Base-by-base conservation (phyloP, 2,329 filamentous ascomycete species). In the Colletotrichum orchidophilum region DNA sequence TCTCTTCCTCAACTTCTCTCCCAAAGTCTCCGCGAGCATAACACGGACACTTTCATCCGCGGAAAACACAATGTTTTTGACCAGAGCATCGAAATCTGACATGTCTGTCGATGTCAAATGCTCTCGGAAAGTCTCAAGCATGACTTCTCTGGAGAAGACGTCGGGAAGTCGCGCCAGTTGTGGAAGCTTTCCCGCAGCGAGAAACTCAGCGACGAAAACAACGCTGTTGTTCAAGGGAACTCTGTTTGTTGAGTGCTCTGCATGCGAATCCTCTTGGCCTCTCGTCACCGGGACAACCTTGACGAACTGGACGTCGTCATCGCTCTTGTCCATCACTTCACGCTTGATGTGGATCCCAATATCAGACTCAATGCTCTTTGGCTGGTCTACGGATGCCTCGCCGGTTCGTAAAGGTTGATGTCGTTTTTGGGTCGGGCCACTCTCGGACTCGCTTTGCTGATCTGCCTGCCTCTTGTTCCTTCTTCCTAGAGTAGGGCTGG, bases 231-330 rank as follows among this genome's bases (percentile, higher is more conserved):
- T 9, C n/a, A n/a, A n/a, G n/a, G n/a, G n/a, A n/a, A n/a, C n/a
- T n/a, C n/a, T n/a, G n/a, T n/a, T n/a, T n/a, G n/a, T n/a, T n/a
- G n/a, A n/a, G n/a, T n/a, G n/a, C n/a, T n/a, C n/a, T n/a, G n/a
- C 21, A 13, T 13, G 12, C 2, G 12, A 9, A 12, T 5, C n/a
- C 29, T 53, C 15, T 18, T 9, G 12, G 5, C 6, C 11, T 18
- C 12, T 18, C 21, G 21, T 3, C 0, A 27, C 21, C 0, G 29
- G 24, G 5, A 39, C 15, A 46, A 33, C 59, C 5, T 26, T 9
- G 24, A 63, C 4, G 18, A 63, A 39, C 15, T 63, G 60, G 7
- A 63, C 21, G 15, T 63, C 49, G 21, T 42, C 21, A 29, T 63
- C 29, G 1, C 49, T 21, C 3, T 53, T 21, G 5, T 29, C 4